phyloP scores from a whole-genome alignment of 2,329 filamentous ascomycete genomes.

The Parasarocladium wereldwijsianum region DNA sequence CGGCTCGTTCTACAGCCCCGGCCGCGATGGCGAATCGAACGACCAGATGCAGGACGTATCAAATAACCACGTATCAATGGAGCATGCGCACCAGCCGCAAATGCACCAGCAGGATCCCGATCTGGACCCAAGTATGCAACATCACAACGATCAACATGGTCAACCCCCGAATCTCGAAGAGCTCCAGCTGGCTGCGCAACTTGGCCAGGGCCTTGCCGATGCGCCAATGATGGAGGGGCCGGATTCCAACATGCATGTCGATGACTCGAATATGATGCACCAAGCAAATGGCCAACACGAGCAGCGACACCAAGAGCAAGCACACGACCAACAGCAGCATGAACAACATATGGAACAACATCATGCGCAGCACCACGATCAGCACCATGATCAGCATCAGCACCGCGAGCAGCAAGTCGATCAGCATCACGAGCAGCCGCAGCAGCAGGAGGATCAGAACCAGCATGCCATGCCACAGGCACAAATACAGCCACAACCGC shows the following conservation, averaged over 20 bases:
- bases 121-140: not conserved
- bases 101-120: constrained; percentile 16
- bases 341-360: no score
- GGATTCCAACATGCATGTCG: constrained; percentile 25
- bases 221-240: constrained; percentile 32
- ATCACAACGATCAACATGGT: constrained; percentile 13
- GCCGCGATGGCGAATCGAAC: constrained; percentile 18
- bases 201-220: constrained; percentile 37
- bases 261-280: constrained; percentile 24
- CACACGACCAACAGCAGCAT: no score
- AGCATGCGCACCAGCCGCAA: constrained; percentile 10
- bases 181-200: constrained; percentile 41
- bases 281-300: no score
- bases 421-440: constrained; percentile 24
- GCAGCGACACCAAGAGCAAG: no score
- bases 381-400: constrained; percentile 10
- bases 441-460: constrained; percentile 12
- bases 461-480: constrained; percentile 7
- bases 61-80: constrained; percentile 1
- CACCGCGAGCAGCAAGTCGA: no score
- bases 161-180: constrained; percentile 36
- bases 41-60: constrained; percentile 11
- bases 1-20: constrained; percentile 26
- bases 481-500: constrained; percentile 9
- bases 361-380: constrained; percentile 21